Evolutionary conservation across 352 stramenopile species (phyloP).

Genomic region (Pythium sukuiense): DNA sequence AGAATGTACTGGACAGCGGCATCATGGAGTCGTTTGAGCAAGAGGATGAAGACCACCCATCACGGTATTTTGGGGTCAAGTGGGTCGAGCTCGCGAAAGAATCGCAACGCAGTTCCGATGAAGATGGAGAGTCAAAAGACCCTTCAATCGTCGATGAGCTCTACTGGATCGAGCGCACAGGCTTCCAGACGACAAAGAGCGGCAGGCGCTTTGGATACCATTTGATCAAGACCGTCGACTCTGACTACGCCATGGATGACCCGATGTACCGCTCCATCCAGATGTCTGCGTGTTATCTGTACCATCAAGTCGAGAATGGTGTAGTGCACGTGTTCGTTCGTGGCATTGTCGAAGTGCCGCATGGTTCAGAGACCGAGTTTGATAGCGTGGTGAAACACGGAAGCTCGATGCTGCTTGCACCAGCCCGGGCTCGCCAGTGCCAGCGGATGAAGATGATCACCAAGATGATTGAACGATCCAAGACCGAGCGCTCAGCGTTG

Average conservation of each 20-base stretch:
- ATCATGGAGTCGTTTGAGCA: slow-evolving; percentile 51
- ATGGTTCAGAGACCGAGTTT: slow-evolving; percentile 18
- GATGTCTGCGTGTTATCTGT: slow-evolving; percentile 68
- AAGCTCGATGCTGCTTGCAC: slow-evolving; percentile 40
- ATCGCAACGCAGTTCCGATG: not conserved
- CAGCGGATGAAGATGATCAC: slow-evolving; percentile 54
- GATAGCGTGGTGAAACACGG: slow-evolving; percentile 9
- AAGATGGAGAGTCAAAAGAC: slow-evolving; percentile 25
- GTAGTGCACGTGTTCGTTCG: slow-evolving; percentile 57
- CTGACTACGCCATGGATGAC: slow-evolving; percentile 13
- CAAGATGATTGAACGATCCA: slow-evolving; percentile 54
- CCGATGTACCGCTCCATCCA: slow-evolving; percentile 34
- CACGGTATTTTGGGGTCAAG: slow-evolving; percentile 63
- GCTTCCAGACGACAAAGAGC: slow-evolving; percentile 31
- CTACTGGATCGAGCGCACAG: slow-evolving; percentile 57
- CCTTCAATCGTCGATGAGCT: slow-evolving; percentile 43
- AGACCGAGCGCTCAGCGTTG: slow-evolving; percentile 47
- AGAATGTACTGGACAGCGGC: slow-evolving; percentile 40
- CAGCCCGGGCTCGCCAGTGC: slow-evolving; percentile 43
- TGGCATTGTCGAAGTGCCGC: slow-evolving; percentile 54
- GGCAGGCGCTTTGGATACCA: slow-evolving; percentile 53
- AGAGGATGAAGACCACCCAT: slow-evolving; percentile 31
- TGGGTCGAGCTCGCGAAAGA: slow-evolving; percentile 43
- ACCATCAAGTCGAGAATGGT: slow-evolving; percentile 41
- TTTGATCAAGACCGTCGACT: slow-evolving; percentile 62